Conservation (phyloP, 345 rosid species). For the Eucalyptus sp. region DNA sequence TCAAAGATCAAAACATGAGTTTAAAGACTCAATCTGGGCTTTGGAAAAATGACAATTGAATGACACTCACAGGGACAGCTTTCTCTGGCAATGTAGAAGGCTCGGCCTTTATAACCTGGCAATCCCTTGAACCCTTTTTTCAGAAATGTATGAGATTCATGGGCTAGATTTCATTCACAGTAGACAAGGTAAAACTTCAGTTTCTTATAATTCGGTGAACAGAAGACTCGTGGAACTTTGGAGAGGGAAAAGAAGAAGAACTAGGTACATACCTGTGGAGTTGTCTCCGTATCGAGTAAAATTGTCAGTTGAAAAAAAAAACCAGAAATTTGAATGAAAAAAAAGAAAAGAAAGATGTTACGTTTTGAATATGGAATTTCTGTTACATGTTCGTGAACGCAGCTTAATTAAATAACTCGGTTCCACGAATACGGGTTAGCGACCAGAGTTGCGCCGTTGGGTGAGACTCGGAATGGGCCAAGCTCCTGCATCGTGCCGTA, state of each 20-base stretch:
- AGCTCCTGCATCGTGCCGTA: background rate
- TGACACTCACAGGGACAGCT: no score
- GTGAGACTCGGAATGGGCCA: background rate
- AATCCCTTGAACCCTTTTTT: no score
- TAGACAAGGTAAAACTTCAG: no score
- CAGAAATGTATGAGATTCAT: no score
- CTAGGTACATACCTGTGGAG: background rate
- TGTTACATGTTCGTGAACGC: background rate
- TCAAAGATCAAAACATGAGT: no score
- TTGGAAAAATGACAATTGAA: no score
- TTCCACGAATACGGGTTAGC: background rate
- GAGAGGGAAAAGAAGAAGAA: background rate
- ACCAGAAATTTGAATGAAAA: background rate
- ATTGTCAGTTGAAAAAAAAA: background rate
- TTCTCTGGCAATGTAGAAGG: no score
- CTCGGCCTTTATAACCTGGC: no score
- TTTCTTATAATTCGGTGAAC: no score
- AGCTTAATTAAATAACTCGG: background rate
- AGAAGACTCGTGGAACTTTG: background rate
- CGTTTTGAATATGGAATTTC: background rate
- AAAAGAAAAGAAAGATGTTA: background rate
- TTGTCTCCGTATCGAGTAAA: background rate
- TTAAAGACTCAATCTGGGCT: no score
- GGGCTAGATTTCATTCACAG: no score
- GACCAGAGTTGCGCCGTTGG: background rate